Conservation (phyloP, 768 basidiomycete species). For the Rhizopogon vesiculosus region DNA sequence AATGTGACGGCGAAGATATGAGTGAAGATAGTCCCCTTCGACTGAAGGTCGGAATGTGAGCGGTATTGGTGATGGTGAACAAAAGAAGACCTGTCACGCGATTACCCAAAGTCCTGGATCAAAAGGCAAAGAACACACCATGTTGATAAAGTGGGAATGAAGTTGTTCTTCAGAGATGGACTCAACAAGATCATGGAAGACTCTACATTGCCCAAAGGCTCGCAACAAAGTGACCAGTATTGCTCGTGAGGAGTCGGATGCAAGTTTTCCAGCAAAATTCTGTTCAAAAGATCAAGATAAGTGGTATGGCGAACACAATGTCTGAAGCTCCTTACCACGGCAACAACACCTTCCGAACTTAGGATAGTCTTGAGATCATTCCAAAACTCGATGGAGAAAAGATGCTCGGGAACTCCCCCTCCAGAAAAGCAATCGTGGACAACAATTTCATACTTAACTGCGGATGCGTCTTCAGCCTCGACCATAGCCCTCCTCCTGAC, state of each 20-base stretch:
- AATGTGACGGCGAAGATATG: constrained; percentile 59
- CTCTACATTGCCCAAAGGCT: constrained; percentile 76
- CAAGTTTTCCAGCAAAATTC: constrained; percentile 81
- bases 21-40: constrained; percentile 62
- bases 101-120: background rate
- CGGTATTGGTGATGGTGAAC: constrained; percentile 51
- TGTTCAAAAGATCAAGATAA: constrained; percentile 21
- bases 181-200: constrained; percentile 68
- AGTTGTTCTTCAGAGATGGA: constrained; percentile 42
- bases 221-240: constrained; percentile 66
- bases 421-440: constrained; percentile 95
- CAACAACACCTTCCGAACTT: constrained; percentile 68
- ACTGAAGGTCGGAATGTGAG: constrained; percentile 54
- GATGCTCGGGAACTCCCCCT: constrained; percentile 80
- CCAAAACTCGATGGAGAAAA: constrained; percentile 89
- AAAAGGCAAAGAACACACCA: constrained; percentile 42
- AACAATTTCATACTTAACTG: constrained; percentile 56
- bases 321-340: constrained; percentile 53
- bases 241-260: constrained; percentile 57
- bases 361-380: constrained; percentile 58
- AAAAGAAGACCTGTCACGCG: constrained; percentile 69
- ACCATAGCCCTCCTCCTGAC: constrained; percentile 36
- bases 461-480: constrained; percentile 10
- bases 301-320: background rate
- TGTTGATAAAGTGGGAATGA: constrained; percentile 58